Evolutionary conservation across 2,329 filamentous ascomycete genomes (phyloP), one percentile per base, ranked within the genome.

Genomic region (Stagonosporopsis cucurbitacearum): DNA sequence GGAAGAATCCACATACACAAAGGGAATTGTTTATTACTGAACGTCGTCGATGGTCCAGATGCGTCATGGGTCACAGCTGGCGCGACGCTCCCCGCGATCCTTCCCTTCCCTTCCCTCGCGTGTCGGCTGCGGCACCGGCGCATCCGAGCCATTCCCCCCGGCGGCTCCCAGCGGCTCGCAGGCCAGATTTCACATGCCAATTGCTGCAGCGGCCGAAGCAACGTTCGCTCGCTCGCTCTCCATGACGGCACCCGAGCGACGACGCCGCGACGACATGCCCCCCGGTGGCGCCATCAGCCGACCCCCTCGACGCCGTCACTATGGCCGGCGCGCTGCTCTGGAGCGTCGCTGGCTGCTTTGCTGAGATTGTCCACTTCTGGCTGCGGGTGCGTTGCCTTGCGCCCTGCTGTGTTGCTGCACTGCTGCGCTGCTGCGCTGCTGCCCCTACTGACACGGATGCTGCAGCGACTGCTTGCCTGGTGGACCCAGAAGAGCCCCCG

Each of bases 401-500:
- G 66, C 48, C 39, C 53, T 37, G 53, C 42, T 37, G 22, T 42
- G 42, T n/a, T n/a, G n/a, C n/a, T n/a, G n/a, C n/a, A 48, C 30
- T 25, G 36, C 47, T 50, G 20, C 30, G 30, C 47, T 36, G 28
- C 25, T 48, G 28, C n/a, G n/a, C n/a, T n/a, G n/a, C n/a, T n/a
- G 12, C 15, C 15, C 26, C 22, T 41, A 22, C 28, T 45, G 32
- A 44, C 44, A n/a, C 23, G 17, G 22, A 68, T 70, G 63, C 40
- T 70, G 42, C 74, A 94, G 90, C 88, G 86, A 79, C 77, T 91
- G 46, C 78, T 84, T 58, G 79, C 79, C 50, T 91, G 89, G 86
- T 88, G 87, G 80, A 84, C 78, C 52, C 82, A 83, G 60, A 88
- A 85, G 73, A 88, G 84, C 45, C 83, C 84, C 2, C 81, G 84